Evolutionary conservation across 1,139 yeast species (phyloP).

Genomic region (Kurtzmaniella quercitrusa): DNA sequence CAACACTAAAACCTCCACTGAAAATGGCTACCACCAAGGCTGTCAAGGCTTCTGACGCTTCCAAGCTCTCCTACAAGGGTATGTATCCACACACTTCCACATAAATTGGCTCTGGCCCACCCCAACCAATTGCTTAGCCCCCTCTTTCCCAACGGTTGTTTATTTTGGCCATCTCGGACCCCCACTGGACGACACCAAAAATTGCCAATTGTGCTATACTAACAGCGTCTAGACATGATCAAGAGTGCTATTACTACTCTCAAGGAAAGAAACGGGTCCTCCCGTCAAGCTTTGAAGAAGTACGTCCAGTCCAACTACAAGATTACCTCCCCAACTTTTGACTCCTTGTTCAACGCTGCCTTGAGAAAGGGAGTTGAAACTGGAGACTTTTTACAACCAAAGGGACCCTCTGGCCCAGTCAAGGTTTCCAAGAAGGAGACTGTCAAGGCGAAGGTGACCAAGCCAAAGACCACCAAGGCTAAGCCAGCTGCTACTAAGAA

Average conservation of each 20-base stretch:
- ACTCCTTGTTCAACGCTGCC: conserved; percentile 72
- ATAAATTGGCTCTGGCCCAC: too few species aligned
- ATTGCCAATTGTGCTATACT: neutral
- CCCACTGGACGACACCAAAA: neutral
- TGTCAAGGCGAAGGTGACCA: conserved; percentile 19
- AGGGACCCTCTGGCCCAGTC: conserved; percentile 79
- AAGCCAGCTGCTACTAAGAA: conserved; percentile 9
- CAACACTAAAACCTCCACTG: conserved; percentile 12
- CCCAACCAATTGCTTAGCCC: too few species aligned
- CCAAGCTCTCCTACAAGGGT: conserved; percentile 51
- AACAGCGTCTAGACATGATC: conserved; percentile 55
- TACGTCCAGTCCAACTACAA: conserved; percentile 62
- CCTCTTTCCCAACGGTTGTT: neutral
- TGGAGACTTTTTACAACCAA: conserved; percentile 80
- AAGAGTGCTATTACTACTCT: conserved; percentile 66
- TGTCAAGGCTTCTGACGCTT: conserved; percentile 23
- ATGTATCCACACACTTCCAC: conserved; percentile 22
- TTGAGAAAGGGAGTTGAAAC: conserved; percentile 75
- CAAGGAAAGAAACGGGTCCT: conserved; percentile 75
- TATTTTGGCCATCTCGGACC: neutral
- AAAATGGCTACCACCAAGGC: conserved; percentile 25
- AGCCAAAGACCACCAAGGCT: conserved; percentile 14
- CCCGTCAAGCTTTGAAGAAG: conserved; percentile 75
- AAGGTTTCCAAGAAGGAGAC: conserved; percentile 50
- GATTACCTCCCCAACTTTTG: conserved; percentile 61